Evolutionary conservation across 202 grass and related monocot genomes (phyloP).

Genomic region (Saccharum hybrid): DNA sequence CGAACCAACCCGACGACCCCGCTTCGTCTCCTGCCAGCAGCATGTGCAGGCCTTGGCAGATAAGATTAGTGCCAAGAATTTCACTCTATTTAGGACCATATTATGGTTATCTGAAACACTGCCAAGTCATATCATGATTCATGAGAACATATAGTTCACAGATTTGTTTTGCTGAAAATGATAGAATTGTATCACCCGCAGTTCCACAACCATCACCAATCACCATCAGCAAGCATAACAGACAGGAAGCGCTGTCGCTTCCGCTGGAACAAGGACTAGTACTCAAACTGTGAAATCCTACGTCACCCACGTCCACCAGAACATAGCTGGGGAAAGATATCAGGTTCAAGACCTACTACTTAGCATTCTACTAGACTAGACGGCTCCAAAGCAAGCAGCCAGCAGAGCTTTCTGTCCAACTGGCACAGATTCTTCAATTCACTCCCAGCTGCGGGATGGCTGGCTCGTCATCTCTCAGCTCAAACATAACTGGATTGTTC

Average conservation of each 20-base stretch:
- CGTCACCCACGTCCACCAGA: conserved; percentile 10
- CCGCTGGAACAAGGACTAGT: conserved; percentile 12
- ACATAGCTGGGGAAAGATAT: background rate
- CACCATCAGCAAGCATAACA: conserved; percentile 21
- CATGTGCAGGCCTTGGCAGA: background rate
- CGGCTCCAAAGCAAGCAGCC: conserved; percentile 27
- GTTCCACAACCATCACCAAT: background rate
- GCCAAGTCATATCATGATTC: background rate
- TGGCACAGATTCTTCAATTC: conserved; percentile 31
- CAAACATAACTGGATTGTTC: conserved; percentile 39
- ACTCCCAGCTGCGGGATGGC: background rate
- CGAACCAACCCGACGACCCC: background rate
- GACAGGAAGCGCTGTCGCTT: conserved; percentile 46
- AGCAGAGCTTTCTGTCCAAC: background rate
- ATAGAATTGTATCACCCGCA: background rate
- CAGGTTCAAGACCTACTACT: background rate
- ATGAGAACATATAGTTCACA: background rate
- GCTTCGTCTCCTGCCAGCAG: background rate
- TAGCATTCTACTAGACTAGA: background rate
- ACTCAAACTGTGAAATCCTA: background rate
- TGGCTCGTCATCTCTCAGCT: conserved; percentile 50
- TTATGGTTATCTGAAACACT: background rate
- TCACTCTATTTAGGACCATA: background rate
- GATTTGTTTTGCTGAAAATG: background rate
- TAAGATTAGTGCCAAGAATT: background rate